Evolutionary conservation across 768 basidiomycete genomes (phyloP), one percentile per base, ranked within the genome.

Genomic region (Pleurotus pulmonarius): DNA sequence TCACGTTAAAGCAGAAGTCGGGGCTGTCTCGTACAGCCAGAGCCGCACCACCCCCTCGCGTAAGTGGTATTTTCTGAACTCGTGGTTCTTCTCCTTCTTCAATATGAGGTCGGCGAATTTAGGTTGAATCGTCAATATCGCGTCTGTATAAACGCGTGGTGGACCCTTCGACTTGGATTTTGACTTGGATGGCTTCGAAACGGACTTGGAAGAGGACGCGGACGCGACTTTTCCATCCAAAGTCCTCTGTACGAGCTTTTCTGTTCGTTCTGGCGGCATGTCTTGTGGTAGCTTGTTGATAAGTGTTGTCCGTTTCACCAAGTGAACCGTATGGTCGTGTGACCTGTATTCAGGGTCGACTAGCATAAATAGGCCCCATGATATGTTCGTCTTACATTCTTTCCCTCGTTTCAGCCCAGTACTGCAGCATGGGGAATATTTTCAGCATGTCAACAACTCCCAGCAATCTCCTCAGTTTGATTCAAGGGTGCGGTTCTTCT

Each of bases 31-130:
- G 56, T 71, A 71, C 5, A 70, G 55, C 72, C 72, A 73, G 15
- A 73, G 46, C 29, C 72, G 59, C 43, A 56, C 47, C 18, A 71
- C 65, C 11, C 65, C 61, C 8, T 61, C 59, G 49, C 66, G 58
- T 34, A 73, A 46, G 55, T 67, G 61, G 59, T 74, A 74, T 49
- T 62, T 64, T 18, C 73, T 54, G 56, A 65, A 74, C 55, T 74
- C 73, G 58, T 74, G 67, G 56, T 74, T 73, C 64, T 74, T 74
- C 61, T 67, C 61, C 18, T 67, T 61, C 44, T 58, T 55, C 11
- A 58, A 63, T 34, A 74, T 74, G 56, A 69, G 65, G 9, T 65
- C 47, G 29, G 64, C 60, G 59, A 67, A 70, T 61, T 66, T 63
- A 15, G 66, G 63, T 43, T 69, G 68, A 58, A 74, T 74, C 25